A percentile compares a stretch with the other conserved stretches of the same genome.
phyloP scores from a whole-genome alignment of 768 basidiomycete genomes.

The Podaxis sp. region DNA sequence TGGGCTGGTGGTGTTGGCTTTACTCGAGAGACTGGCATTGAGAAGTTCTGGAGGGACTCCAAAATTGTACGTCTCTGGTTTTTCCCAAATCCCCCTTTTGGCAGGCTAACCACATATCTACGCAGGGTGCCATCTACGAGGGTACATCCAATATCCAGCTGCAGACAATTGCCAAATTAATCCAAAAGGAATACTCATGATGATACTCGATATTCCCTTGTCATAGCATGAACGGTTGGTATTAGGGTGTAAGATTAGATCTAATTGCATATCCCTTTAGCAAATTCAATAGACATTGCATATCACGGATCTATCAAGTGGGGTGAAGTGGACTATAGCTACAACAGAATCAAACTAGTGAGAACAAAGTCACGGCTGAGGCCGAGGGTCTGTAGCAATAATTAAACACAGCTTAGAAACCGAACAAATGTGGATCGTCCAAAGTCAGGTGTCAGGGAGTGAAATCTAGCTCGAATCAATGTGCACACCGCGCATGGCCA shows the following conservation, averaged over 20 bases:
- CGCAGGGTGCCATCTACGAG: conserved; percentile 84
- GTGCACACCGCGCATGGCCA: background rate
- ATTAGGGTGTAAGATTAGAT: background rate
- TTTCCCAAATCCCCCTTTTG: background rate
- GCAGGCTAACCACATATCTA: background rate
- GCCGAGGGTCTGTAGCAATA: background rate
- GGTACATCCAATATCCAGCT: conserved; percentile 98
- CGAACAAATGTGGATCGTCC: background rate
- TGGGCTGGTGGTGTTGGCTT: conserved; percentile 95
- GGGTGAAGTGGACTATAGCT: conserved; percentile 10
- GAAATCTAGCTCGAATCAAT: too few species aligned
- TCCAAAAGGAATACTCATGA: conserved; percentile 81
- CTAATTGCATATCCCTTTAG: background rate
- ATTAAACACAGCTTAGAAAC: background rate
- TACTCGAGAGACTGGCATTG: conserved; percentile 91
- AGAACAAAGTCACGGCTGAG: background rate
- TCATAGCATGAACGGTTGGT: background rate
- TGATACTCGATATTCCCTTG: background rate
- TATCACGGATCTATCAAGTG: background rate
- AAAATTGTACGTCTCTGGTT: conserved; percentile 69
- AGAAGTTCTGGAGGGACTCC: conserved; percentile 95
- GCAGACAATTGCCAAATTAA: conserved; percentile 90
- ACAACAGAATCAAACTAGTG: background rate
- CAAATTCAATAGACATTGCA: background rate
- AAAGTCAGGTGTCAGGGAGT: too few species aligned